Evolutionary conservation across 1,139 yeast species (phyloP).

Genomic region (Geotrichum carabidarum): DNA sequence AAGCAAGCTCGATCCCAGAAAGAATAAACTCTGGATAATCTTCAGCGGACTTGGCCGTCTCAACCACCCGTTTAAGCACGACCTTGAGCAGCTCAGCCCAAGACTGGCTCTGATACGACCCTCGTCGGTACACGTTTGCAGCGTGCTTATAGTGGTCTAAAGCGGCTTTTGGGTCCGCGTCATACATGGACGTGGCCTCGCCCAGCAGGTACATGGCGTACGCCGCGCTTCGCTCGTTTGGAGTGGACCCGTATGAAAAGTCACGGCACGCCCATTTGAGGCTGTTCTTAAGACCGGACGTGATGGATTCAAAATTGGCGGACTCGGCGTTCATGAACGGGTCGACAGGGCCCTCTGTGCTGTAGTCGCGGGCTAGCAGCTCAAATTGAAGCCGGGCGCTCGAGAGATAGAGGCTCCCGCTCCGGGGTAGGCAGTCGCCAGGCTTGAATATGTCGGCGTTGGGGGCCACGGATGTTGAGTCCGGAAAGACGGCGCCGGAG

Average conservation of each 20-base stretch:
- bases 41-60: slow-evolving; percentile 21
- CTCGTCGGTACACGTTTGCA: slow-evolving; percentile 25
- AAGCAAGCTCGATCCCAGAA: slow-evolving; percentile 25
- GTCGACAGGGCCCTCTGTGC: slow-evolving; percentile 22
- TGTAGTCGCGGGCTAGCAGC: not conserved
- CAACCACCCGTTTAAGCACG: slow-evolving; percentile 23
- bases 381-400: slow-evolving; percentile 33
- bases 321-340: slow-evolving; percentile 22
- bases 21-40: slow-evolving; percentile 13
- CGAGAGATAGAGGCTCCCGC: slow-evolving; percentile 46
- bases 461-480: slow-evolving; percentile 36
- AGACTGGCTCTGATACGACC: slow-evolving; percentile 20
- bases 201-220: slow-evolving; percentile 37
- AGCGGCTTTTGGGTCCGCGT: slow-evolving; percentile 41
- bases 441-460: slow-evolving; percentile 31
- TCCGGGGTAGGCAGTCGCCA: slow-evolving; percentile 42
- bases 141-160: slow-evolving; percentile 28
- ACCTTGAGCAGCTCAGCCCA: slow-evolving; percentile 26
- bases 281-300: slow-evolving; percentile 27
- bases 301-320: slow-evolving; percentile 27
- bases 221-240: slow-evolving; percentile 39
- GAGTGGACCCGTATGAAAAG: slow-evolving; percentile 30
- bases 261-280: slow-evolving; percentile 27
- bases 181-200: slow-evolving; percentile 30
- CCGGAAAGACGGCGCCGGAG: slow-evolving; percentile 44